Conservation (phyloP, 306 rosid genomes). For the Benincasa hispida region DNA sequence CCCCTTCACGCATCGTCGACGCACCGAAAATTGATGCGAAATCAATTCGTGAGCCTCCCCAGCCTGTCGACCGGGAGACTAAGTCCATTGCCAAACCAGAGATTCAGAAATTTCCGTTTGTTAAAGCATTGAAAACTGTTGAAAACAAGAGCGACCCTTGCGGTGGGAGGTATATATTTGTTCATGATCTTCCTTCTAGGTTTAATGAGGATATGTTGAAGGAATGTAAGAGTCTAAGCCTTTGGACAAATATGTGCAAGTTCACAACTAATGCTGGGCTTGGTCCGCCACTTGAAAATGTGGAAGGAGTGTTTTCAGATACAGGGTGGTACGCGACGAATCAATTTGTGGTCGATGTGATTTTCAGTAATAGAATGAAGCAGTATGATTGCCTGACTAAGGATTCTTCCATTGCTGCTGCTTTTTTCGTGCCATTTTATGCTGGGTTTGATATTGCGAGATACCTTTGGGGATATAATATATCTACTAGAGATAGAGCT, state of each 20-base stretch:
- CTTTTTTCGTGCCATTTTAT: slow-evolving; percentile 84
- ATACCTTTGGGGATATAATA: slow-evolving; percentile 87
- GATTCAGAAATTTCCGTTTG: slow-evolving; percentile 35
- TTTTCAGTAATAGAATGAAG: slow-evolving; percentile 86
- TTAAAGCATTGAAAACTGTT: slow-evolving; percentile 50
- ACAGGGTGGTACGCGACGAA: slow-evolving; percentile 89
- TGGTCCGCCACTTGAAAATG: slow-evolving; percentile 94
- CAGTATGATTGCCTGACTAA: slow-evolving; percentile 81
- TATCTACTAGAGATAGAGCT: slow-evolving; percentile 76
- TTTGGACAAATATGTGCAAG: slow-evolving; percentile 97
- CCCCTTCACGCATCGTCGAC: not conserved
- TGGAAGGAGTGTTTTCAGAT: slow-evolving; percentile 74
- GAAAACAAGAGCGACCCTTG: slow-evolving; percentile 93
- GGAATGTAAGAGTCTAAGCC: slow-evolving; percentile 69
- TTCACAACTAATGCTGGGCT: slow-evolving; percentile 88
- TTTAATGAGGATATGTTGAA: slow-evolving; percentile 92
- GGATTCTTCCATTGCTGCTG: slow-evolving; percentile 86
- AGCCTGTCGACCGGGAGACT: not conserved
- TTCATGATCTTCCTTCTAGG: slow-evolving; percentile 79
- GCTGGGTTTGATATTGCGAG: slow-evolving; percentile 94
- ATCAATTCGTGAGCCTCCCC: not conserved
- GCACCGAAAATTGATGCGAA: not conserved
- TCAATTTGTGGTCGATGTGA: slow-evolving; percentile 94
- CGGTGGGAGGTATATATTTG: slow-evolving; percentile 91
- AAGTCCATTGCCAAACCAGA: not conserved